Evolutionary conservation across 176 grass and related monocot genomes (phyloP).

Genomic region (Juncus effusus): DNA sequence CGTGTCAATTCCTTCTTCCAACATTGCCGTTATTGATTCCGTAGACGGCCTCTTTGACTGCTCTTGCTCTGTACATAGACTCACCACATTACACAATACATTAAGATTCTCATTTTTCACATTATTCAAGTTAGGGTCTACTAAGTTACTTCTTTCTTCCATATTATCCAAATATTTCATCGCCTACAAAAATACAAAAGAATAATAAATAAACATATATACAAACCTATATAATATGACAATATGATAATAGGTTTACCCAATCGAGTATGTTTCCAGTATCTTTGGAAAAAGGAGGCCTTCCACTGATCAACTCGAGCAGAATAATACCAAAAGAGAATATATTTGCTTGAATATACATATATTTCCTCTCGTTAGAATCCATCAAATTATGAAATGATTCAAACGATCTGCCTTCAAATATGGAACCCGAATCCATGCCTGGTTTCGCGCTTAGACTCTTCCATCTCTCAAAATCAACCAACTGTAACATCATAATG

Average conservation of each 20-base stretch:
- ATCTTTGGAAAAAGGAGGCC: conserved; percentile 52
- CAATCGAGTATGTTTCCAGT: conserved; percentile 53
- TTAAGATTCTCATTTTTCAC: conserved; percentile 54
- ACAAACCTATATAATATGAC: not conserved
- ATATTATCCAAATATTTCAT: conserved; percentile 58
- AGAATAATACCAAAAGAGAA: conserved; percentile 76
- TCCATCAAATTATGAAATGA: conserved; percentile 34
- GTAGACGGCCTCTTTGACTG: conserved; percentile 74
- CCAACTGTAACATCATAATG: conserved; percentile 46
- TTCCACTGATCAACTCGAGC: conserved; percentile 75
- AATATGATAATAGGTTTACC: conserved; percentile 36
- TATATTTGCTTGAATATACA: conserved; percentile 80
- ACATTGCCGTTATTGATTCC: conserved; percentile 65
- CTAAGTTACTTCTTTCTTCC: conserved; percentile 49
- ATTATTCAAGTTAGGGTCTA: conserved; percentile 53
- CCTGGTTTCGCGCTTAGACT: conserved; percentile 47
- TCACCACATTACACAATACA: conserved; percentile 73
- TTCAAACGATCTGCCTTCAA: conserved; percentile 41
- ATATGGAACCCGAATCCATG: conserved; percentile 31
- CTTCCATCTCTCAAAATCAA: conserved; percentile 91
- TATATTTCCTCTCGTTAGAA: conserved; percentile 44
- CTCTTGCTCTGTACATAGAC: conserved; percentile 75
- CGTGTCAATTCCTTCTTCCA: conserved; percentile 72
- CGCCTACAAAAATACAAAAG: conserved; percentile 36
- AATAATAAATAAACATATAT: conserved; percentile 6